These are phyloP conservation scores for Phytophthora idaei DNA, from an alignment of 352 stramenopile genomes.

Conservation along the genomic window DNA sequence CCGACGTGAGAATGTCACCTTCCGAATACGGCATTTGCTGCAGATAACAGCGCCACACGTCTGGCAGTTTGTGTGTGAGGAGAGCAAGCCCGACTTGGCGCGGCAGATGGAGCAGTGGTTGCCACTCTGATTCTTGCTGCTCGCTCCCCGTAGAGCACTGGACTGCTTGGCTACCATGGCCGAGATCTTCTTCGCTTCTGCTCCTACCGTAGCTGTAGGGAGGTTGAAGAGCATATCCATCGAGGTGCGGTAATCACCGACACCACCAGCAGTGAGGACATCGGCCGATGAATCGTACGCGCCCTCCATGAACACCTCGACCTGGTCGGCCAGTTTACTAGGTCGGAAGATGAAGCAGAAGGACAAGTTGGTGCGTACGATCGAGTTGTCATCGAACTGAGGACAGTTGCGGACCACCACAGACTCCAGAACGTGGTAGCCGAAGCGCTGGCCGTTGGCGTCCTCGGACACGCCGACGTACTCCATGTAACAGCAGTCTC, in stretches of 20 bases:
- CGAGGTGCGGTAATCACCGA: conserved; percentile 66
- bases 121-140: conserved; percentile 43
- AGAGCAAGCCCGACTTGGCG: conserved; percentile 58
- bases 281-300: conserved; percentile 70
- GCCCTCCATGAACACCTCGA: conserved; percentile 79
- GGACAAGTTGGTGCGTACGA: conserved; percentile 69
- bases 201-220: conserved; percentile 43
- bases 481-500: conserved; percentile 74
- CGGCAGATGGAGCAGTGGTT: conserved; percentile 70
- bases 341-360: conserved; percentile 80
- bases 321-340: conserved; percentile 48
- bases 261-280: conserved; percentile 62
- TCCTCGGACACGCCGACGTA: conserved; percentile 69
- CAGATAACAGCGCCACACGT: conserved; percentile 76
- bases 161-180: conserved; percentile 59
- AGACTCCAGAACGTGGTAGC: conserved; percentile 71
- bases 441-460: conserved; percentile 57
- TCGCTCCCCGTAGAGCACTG: conserved; percentile 28
- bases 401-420: conserved; percentile 65
- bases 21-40: conserved; percentile 75
- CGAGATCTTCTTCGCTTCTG: conserved; percentile 76
- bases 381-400: conserved; percentile 76
- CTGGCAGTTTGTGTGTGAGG: conserved; percentile 60
- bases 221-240: conserved; percentile 77
- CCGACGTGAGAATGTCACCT: conserved; percentile 54